Base-by-base conservation (phyloP, 2,329 filamentous ascomycete genomes). In the Aureobasidium subglaciale region DNA sequence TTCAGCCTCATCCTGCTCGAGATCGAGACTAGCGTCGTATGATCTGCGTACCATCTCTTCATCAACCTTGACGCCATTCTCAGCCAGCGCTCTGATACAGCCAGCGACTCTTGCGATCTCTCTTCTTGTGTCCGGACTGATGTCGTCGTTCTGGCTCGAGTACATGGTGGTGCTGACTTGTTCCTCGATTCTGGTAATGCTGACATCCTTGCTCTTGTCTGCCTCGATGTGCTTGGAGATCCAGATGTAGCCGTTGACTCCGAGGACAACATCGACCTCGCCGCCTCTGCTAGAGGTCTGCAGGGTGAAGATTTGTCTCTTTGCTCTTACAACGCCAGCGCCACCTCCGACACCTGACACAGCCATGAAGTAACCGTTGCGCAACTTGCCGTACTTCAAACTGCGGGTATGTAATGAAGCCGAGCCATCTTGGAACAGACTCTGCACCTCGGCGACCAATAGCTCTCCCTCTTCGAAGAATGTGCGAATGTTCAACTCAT, bases 171-270 rank as follows among this genome's bases (percentile, higher is more conserved):
- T 84, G 60, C 85, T 90, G 18, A 93, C 87, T 63, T 78, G 84
- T 73, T 99, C 93, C 70, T 97, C 93, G 69, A 96, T 80, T 34
- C 88, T 82, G 53, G 90, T 95, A 65, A 96, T 88, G 2, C 79
- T 78, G 9, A 75, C 83, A 67, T 76, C 78, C 13, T 72, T 73
- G n/a, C 71, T 69, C n/a, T 75, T 73, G 40, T 79, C 71, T 2
- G 65, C 70, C 62, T 88, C 84, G 7, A 87, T 75, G 64, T 95
- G 90, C 74, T 89, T 91, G 71, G 86, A 85, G 66, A 97, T 91
- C 87, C 90, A 99, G 57, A 97, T 90, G 68, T 95, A 97, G 1
- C 93, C 93, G 65, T 99, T 99, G 35, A 99, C 93, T 2, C 93
- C 93, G 1, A 99, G 77, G 52, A 96, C 81, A 7, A 97, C 83